Percentiles rank a stretch among this genome's conserved stretches.
These are phyloP conservation scores for Syncephalis plumigaleata DNA, from an alignment of 371 early-diverging fungal species.

Conservation along the genomic window DNA sequence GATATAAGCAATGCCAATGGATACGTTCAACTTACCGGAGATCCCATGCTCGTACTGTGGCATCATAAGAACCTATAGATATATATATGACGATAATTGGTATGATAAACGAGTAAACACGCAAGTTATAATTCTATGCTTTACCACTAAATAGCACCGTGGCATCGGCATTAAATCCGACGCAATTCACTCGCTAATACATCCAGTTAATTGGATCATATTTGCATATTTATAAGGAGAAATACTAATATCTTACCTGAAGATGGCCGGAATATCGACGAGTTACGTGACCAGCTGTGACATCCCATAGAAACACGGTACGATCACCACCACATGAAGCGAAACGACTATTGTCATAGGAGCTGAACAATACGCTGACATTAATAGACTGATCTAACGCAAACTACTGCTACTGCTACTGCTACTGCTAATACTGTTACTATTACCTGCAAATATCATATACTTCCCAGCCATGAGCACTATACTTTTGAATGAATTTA, in stretches of 20 bases:
- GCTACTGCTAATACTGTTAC: neutral
- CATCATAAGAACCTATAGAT: slow-evolving; percentile 65
- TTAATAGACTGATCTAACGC: too few species aligned
- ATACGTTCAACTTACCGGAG: slow-evolving; percentile 22
- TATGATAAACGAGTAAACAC: neutral
- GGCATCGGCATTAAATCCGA: slow-evolving; percentile 61
- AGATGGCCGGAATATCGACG: slow-evolving; percentile 64
- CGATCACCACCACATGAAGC: slow-evolving; percentile 74
- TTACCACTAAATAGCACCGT: slow-evolving; percentile 59
- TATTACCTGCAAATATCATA: slow-evolving; percentile 53
- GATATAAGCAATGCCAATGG: neutral
- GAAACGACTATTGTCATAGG: slow-evolving; percentile 57
- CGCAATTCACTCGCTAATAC: slow-evolving; percentile 54
- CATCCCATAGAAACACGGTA: slow-evolving; percentile 73
- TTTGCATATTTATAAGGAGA: neutral
- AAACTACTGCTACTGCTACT: neutral
- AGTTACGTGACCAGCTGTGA: slow-evolving; percentile 48
- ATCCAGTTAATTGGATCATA: neutral
- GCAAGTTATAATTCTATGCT: neutral
- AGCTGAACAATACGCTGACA: slow-evolving; percentile 9
- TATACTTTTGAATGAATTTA: slow-evolving; percentile 50
- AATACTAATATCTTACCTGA: slow-evolving; percentile 25
- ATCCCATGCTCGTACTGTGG: slow-evolving; percentile 83
- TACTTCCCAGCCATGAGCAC: slow-evolving; percentile 79
- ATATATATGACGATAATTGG: neutral